Conservation (phyloP, 495 filamentous ascomycete genomes). For the Umbilicaria muhlenbergii region DNA sequence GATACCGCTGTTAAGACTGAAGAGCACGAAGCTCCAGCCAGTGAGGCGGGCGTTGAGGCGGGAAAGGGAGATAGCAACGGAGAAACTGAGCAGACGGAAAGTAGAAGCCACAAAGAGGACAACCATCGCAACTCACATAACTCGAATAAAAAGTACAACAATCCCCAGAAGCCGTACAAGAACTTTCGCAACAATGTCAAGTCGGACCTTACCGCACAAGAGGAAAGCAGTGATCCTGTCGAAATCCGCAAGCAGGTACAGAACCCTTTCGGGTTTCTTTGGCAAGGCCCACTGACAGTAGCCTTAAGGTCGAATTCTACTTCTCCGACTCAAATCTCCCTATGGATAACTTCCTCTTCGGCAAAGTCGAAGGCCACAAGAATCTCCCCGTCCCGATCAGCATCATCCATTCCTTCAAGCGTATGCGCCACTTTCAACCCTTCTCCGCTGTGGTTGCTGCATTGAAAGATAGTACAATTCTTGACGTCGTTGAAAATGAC, state of each 20-base stretch:
- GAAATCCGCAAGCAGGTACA: constrained; percentile 66
- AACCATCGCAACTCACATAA: neutral
- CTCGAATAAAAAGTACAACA: neutral
- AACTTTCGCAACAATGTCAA: constrained; percentile 33
- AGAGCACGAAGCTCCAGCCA: constrained; percentile 7
- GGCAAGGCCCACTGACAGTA: neutral
- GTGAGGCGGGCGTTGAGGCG: neutral
- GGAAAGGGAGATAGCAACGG: constrained; percentile 4
- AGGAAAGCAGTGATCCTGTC: constrained; percentile 53
- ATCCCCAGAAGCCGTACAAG: constrained; percentile 1
- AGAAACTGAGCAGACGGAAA: constrained; percentile 6
- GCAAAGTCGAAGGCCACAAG: constrained; percentile 51
- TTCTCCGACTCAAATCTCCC: constrained; percentile 88
- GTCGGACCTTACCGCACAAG: constrained; percentile 45
- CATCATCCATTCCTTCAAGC: constrained; percentile 68
- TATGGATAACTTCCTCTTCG: constrained; percentile 72
- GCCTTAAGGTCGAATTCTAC: constrained; percentile 81
- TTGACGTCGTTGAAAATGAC: constrained; percentile 50
- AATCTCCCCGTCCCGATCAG: constrained; percentile 70
- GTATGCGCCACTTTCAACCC: constrained; percentile 85
- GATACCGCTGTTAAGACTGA: constrained; percentile 10
- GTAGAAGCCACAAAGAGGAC: neutral
- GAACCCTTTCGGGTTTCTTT: constrained; percentile 2
- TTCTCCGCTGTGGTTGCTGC: constrained; percentile 67
- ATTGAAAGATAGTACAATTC: constrained; percentile 50